Conservation (phyloP, 371 early-diverging fungal species). For the Mucor velutinosus region DNA sequence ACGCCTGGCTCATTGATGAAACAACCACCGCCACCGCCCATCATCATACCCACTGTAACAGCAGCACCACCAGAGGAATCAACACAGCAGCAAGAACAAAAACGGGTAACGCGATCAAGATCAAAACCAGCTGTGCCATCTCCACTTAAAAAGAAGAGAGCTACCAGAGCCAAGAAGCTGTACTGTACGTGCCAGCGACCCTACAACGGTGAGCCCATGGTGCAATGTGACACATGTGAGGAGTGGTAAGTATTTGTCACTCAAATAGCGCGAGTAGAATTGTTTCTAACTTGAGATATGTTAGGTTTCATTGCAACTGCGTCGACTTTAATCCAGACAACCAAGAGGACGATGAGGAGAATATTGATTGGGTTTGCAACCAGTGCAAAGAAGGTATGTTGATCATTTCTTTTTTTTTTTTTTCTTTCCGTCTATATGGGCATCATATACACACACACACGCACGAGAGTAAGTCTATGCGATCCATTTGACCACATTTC, state of each 20-base stretch:
- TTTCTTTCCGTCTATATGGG: neutral
- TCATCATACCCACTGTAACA: neutral
- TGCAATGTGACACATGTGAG: slow-evolving; percentile 74
- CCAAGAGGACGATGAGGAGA: slow-evolving; percentile 54
- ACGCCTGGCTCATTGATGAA: slow-evolving; percentile 23
- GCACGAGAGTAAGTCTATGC: neutral
- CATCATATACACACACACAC: neutral
- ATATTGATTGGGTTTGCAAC: slow-evolving; percentile 58
- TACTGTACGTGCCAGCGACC: slow-evolving; percentile 75
- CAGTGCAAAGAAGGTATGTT: slow-evolving; percentile 35
- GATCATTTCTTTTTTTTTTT: neutral
- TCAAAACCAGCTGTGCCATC: neutral
- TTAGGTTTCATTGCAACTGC: slow-evolving; percentile 81
- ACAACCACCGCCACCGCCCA: slow-evolving; percentile 1
- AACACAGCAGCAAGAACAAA: neutral
- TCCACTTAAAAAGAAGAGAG: slow-evolving; percentile 13
- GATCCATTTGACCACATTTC: neutral
- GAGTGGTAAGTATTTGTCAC: slow-evolving; percentile 63
- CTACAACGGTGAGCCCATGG: slow-evolving; percentile 78
- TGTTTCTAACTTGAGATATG: slow-evolving; percentile 45
- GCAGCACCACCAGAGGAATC: neutral
- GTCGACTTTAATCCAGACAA: slow-evolving; percentile 66
- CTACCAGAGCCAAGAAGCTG: slow-evolving; percentile 51
- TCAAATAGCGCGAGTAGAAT: neutral
- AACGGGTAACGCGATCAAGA: slow-evolving; percentile 17